Conservation (phyloP, 2,329 filamentous ascomycete genomes). For the Fusarium sp. region DNA sequence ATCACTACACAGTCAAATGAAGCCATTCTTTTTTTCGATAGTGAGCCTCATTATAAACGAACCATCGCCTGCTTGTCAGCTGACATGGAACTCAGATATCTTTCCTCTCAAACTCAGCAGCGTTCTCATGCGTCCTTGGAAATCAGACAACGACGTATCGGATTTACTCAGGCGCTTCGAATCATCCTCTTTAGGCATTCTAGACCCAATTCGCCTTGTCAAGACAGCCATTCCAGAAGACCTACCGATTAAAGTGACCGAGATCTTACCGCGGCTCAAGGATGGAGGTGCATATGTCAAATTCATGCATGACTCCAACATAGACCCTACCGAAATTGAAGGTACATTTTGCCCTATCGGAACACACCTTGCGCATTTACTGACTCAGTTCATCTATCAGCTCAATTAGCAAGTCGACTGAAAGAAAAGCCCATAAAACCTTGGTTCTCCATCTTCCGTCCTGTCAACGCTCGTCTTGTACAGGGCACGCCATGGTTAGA, state of each 20-base stretch:
- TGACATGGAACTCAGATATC: constrained; percentile 65
- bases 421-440: constrained; percentile 78
- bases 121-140: constrained; percentile 58
- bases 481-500: constrained; percentile 92
- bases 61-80: background rate
- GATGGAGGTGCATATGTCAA: constrained; percentile 96
- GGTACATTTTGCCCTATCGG: constrained; percentile 38
- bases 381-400: constrained; percentile 38
- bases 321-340: constrained; percentile 55
- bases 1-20: constrained; percentile 81
- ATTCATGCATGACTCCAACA: constrained; percentile 64
- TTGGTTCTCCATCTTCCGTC: constrained; percentile 87
- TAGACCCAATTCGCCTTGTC: constrained; percentile 64
- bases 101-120: constrained; percentile 78
- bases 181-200: constrained; percentile 57
- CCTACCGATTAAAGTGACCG: constrained; percentile 74
- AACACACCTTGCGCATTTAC: background rate
- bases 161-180: constrained; percentile 63
- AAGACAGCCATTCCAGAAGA: constrained; percentile 71
- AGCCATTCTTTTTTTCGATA: constrained; percentile 89
- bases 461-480: constrained; percentile 77
- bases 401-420: constrained; percentile 69
- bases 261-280: constrained; percentile 84
- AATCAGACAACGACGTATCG: constrained; percentile 59
- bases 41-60: constrained; percentile 56